Conservation (phyloP, 306 rosid genomes). For the Quercus gilva region DNA sequence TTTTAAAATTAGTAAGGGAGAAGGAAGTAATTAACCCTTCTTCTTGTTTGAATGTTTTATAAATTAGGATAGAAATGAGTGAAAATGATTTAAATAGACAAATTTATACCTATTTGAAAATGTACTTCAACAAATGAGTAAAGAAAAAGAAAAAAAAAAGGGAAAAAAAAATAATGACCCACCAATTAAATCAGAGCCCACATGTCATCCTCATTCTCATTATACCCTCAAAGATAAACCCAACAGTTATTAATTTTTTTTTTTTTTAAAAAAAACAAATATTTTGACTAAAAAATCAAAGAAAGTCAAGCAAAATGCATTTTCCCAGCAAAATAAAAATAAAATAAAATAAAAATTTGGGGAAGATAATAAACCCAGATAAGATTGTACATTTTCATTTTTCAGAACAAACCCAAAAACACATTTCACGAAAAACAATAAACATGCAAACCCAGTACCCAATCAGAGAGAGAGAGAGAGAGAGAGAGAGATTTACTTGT, state of each 20-base stretch:
- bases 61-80: too few species aligned
- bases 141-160: conserved; percentile 5
- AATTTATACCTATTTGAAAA: too few species aligned
- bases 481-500: conserved; percentile 52
- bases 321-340: not conserved
- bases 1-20: too few species aligned
- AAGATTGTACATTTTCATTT: conserved; percentile 21
- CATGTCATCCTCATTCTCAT: conserved; percentile 20
- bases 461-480: conserved; percentile 19
- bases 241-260: not conserved
- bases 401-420: conserved; percentile 17
- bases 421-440: conserved; percentile 2
- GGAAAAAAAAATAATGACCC: conserved; percentile 34
- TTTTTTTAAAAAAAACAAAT: not conserved
- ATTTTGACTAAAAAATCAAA: conserved; percentile 4
- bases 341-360: not conserved
- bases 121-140: conserved; percentile 14
- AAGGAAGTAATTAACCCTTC: too few species aligned
- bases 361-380: not conserved
- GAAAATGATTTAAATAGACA: too few species aligned
- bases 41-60: too few species aligned
- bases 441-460: conserved; percentile 1
- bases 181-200: conserved; percentile 43
- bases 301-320: not conserved
- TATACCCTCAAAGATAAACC: conserved; percentile 24